These are phyloP conservation scores for Mytilinidion resinicola DNA, from an alignment of 495 filamentous ascomycete species.

Conservation along the genomic window DNA sequence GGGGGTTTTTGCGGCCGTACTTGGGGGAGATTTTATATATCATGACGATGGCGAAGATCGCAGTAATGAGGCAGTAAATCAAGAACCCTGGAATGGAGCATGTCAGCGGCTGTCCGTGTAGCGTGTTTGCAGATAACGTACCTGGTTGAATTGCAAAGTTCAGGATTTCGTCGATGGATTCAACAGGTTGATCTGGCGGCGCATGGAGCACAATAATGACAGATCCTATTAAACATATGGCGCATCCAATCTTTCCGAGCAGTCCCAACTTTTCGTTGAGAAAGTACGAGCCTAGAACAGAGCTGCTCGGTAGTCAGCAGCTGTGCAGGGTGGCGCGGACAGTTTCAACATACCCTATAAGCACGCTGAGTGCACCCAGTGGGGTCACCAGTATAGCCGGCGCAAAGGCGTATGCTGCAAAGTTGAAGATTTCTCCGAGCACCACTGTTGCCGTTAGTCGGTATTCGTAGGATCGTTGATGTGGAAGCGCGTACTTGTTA, in stretches of 20 bases:
- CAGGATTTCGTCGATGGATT: slow-evolving; percentile 81
- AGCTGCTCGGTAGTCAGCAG: slow-evolving; percentile 46
- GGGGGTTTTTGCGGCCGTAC: slow-evolving; percentile 88
- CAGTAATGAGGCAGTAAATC: slow-evolving; percentile 69
- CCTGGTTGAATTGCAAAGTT: slow-evolving; percentile 83
- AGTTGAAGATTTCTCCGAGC: slow-evolving; percentile 87
- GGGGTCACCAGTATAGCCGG: slow-evolving; percentile 96
- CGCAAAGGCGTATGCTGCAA: slow-evolving; percentile 95
- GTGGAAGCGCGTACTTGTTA: slow-evolving; percentile 56
- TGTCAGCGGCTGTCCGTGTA: slow-evolving; percentile 30
- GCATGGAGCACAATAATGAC: slow-evolving; percentile 97
- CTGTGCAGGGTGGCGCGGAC: slow-evolving; percentile 1
- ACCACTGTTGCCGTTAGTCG: slow-evolving; percentile 54
- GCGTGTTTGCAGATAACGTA: slow-evolving; percentile 34
- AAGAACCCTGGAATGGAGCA: slow-evolving; percentile 61
- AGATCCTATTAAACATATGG: slow-evolving; percentile 90
- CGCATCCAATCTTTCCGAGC: slow-evolving; percentile 89
- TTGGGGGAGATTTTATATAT: slow-evolving; percentile 87
- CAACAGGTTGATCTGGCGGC: slow-evolving; percentile 83
- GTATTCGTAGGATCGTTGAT: neutral
- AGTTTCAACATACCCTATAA: slow-evolving; percentile 62
- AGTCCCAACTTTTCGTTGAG: slow-evolving; percentile 81
- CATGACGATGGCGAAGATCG: slow-evolving; percentile 81
- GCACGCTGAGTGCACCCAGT: slow-evolving; percentile 81
- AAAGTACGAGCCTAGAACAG: slow-evolving; percentile 90